Base-by-base conservation (phyloP, 768 basidiomycete species). In the Dictyophora rubrovolvata region DNA sequence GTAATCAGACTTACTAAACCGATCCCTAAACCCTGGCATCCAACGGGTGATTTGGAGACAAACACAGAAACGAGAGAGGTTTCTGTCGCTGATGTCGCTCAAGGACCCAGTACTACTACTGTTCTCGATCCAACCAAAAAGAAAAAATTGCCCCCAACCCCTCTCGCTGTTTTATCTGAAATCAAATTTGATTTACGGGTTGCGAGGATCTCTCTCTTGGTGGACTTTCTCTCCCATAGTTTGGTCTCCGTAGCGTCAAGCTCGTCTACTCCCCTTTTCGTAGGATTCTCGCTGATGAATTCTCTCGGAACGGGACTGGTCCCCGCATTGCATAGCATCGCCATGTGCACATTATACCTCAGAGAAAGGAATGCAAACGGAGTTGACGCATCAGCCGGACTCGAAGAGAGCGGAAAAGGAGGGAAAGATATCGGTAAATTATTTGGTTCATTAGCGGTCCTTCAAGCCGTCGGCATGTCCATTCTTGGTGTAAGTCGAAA, bases 251-350 rank as follows among this genome's bases (percentile, higher is more conserved):
- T 85, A 17, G 71, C 75, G 1, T 21, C 62, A 7, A 63, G 59
- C 9, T 61, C 56, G 16, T 50, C 68, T 67, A 0, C 75, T 81
- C 64, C 48, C 69, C 3, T 79, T 42, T 91, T 86, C 64, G 72
- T 82, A 11, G 79, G 72, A 0, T 73, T 83, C 28, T 86, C 86
- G 1, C 79, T 80, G 36, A 66, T 90, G 46, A 78, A 81, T 6
- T 80, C 81, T 18, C 78, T 87, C 48, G 85, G 85, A 12, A 80
- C 83, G 1, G 89, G 87, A 3, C 79, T 84, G 14, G 78, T 80
- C 56, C 87, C 89, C 8, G 78, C 85, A 0, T 68, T 81, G 54
- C 84, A 89, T 61, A 87, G 85, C n/a, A 74, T 91, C 9, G 88
- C 86, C 0, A 73, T 89, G 5, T 86, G 81, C 63, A 75, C 87